Evolutionary conservation across 2,329 filamentous ascomycete species (phyloP).

Genomic region (Penicillium sclerotigenum): DNA sequence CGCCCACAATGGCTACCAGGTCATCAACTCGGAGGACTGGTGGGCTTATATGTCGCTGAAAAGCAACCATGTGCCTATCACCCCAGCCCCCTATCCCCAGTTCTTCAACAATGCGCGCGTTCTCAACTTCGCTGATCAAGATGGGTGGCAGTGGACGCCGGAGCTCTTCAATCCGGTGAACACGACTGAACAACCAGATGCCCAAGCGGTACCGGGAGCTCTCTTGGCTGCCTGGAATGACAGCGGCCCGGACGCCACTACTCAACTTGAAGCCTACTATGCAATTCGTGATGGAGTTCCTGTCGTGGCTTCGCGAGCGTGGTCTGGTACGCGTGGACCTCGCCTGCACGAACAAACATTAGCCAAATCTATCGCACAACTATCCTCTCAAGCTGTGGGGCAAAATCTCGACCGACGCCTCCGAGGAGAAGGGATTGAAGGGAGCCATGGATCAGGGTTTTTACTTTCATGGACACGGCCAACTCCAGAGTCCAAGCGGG

Average conservation of each 20-base stretch:
- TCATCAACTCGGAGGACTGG: conserved; percentile 55
- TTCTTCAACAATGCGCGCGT: conserved; percentile 48
- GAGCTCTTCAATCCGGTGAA: conserved; percentile 52
- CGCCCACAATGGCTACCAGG: conserved; percentile 47
- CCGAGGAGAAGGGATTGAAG: neutral
- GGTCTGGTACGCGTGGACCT: conserved; percentile 49
- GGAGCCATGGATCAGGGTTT: conserved; percentile 13
- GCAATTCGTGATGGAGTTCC: conserved; percentile 51
- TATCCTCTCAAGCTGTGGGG: conserved; percentile 45
- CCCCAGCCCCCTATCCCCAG: conserved; percentile 47
- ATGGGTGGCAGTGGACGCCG: conserved; percentile 48
- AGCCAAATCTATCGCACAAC: conserved; percentile 37
- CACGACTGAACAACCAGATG: conserved; percentile 47
- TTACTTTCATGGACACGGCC: conserved; percentile 37
- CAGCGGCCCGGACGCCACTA: conserved; percentile 52
- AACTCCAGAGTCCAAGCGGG: conserved; percentile 30
- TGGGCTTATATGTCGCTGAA: conserved; percentile 57
- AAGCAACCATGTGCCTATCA: conserved; percentile 54
- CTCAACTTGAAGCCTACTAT: conserved; percentile 53
- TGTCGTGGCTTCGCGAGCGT: conserved; percentile 53
- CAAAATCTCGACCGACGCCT: conserved; percentile 49
- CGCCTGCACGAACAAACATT: conserved; percentile 42
- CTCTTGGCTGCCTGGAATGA: conserved; percentile 56
- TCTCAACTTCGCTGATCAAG: conserved; percentile 49
- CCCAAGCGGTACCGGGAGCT: conserved; percentile 46